phyloP scores from a whole-genome alignment of 169 alveolate species.

The Perkinsus olseni region DNA sequence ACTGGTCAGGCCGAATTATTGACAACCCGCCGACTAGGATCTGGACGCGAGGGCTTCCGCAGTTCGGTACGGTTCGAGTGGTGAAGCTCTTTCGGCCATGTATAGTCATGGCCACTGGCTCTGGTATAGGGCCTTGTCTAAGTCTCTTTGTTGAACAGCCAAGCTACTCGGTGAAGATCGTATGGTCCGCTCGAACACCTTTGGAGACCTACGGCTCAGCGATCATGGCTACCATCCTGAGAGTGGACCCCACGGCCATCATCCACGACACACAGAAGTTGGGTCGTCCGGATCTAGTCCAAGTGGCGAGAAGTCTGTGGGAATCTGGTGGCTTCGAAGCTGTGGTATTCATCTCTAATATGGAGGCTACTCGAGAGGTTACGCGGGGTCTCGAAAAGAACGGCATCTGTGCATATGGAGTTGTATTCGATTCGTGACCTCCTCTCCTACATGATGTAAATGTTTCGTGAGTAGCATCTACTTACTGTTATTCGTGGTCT shows the following conservation, averaged over 20 bases:
- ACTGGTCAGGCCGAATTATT: background rate
- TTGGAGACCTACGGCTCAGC: background rate
- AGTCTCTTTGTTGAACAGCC: background rate
- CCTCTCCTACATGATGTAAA: no score
- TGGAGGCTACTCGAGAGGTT: background rate
- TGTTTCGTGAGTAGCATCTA: no score
- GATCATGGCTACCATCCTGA: background rate
- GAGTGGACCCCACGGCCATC: background rate
- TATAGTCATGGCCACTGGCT: background rate
- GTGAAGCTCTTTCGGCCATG: background rate
- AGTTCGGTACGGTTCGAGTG: background rate
- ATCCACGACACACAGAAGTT: background rate
- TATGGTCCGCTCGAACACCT: background rate
- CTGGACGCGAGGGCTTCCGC: background rate
- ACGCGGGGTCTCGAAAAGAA: background rate
- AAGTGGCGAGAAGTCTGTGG: background rate
- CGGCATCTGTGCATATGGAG: background rate
- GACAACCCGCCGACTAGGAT: background rate
- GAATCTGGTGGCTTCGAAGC: background rate
- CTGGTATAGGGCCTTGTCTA: background rate
- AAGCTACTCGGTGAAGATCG: background rate
- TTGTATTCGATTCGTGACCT: background rate
- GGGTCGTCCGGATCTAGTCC: background rate
- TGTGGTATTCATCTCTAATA: background rate
- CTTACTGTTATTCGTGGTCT: no score